Base-by-base conservation (phyloP, 345 rosid species). In the Acer yangbiense region DNA sequence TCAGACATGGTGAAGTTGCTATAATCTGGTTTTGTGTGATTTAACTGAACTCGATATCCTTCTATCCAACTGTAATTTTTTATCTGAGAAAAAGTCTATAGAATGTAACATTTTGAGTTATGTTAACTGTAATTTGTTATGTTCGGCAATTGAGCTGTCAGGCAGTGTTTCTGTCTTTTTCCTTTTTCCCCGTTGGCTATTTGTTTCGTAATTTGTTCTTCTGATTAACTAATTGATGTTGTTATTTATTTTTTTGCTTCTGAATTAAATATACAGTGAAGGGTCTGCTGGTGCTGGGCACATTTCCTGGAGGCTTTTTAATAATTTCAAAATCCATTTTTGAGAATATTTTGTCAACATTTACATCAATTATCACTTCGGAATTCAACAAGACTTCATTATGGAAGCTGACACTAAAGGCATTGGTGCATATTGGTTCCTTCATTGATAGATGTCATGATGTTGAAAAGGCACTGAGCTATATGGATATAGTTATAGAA, bases 381-480 rank as follows among this genome's bases (percentile, higher is more conserved):
- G 85, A 89, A 68, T 90, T 80, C 79, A 64, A 78, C 61, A 84
- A 82, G 79, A 81, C 86, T 69, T 62, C 78, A 50, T 48, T 79
- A 72, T 93, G 99, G 97, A 90, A 86, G 80, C 80, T 88, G 78
- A 87, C 92, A 35, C 74, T 95, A 85, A 91, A 87, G 77, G 95
- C 97, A 43, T 83, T 93, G 27, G 91, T 86, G 71, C 82, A 85
- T 70, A 87, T 94, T 82, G 97, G 97, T 81, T 88, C 87, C 44
- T 90, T 82, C 82, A 79, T 92, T 83, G 80, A 88, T 58, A 85
- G 58, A 58, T 83, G 65, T 85, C 73, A 81, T 35, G 93, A 94
- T 52, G 74, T 77, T 57, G 95, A 90, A 73, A 93, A 87, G 84
- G 82, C 65, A 75, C 60, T 65, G 76, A 87, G 87, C 84, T 95